Evolutionary conservation across 106 monocot genomes (phyloP).

Genomic region (Allium sativum): DNA sequence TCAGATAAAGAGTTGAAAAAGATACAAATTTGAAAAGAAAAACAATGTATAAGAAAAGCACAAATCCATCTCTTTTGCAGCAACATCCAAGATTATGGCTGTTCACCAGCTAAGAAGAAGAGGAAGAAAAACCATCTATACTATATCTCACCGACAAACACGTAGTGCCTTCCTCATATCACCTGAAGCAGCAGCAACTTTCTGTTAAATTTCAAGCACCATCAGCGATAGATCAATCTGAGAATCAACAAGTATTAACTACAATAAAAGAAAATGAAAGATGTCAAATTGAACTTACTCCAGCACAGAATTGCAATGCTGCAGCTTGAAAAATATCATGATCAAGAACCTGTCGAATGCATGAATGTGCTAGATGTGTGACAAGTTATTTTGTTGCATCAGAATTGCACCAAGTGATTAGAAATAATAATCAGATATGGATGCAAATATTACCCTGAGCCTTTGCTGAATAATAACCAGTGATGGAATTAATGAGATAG

Average conservation of each 20-base stretch:
- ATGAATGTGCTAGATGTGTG: too few species aligned
- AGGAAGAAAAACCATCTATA: not conserved
- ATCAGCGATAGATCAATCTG: not conserved
- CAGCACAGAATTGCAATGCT: conserved; percentile 86
- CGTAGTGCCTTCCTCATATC: conserved; percentile 96
- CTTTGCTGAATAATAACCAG: conserved; percentile 89
- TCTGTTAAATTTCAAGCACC: conserved; percentile 32
- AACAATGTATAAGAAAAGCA: too few species aligned
- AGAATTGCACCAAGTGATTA: too few species aligned
- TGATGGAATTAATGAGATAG: too few species aligned
- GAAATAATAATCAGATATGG: not conserved
- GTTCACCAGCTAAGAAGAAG: not conserved
- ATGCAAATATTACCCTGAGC: conserved; percentile 43
- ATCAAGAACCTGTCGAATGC: conserved; percentile 45
- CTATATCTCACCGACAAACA: conserved; percentile 51
- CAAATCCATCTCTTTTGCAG: too few species aligned
- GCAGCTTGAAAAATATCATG: conserved; percentile 62
- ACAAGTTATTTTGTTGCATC: too few species aligned
- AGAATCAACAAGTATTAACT: too few species aligned
- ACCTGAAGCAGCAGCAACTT: conserved; percentile 95
- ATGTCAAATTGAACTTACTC: conserved; percentile 42
- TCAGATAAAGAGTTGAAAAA: too few species aligned
- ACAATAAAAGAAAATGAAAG: not conserved
- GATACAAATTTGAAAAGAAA: too few species aligned
- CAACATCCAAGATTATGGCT: too few species aligned